A percentile compares a stretch with the other conserved stretches of the same genome.
Evolutionary conservation across 2,329 filamentous ascomycete genomes (phyloP).

Genomic region (Pestalotiopsis sp.): DNA sequence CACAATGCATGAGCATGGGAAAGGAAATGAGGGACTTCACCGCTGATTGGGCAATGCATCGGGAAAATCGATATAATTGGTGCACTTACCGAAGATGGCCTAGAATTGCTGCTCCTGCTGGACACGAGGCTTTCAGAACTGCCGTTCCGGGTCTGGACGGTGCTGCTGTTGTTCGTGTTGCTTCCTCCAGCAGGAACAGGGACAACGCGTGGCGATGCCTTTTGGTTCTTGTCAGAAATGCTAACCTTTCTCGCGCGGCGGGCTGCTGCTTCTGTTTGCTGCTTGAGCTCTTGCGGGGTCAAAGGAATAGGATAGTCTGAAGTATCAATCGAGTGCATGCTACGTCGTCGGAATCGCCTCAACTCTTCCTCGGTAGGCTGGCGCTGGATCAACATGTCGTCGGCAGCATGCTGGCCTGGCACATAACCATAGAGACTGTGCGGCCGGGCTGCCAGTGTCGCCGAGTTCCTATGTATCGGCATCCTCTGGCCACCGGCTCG

Average conservation of each 20-base stretch:
- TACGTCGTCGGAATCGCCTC: constrained; percentile 80
- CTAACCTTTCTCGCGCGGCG: constrained; percentile 32
- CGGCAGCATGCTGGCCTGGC: constrained; percentile 52
- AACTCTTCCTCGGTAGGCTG: constrained; percentile 64
- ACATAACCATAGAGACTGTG: constrained; percentile 52
- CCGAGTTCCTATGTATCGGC: constrained; percentile 32
- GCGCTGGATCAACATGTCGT: constrained; percentile 70
- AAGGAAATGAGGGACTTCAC: constrained; percentile 48
- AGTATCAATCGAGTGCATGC: constrained; percentile 69
- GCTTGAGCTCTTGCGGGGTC: constrained; percentile 38
- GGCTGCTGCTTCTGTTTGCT: constrained; percentile 37
- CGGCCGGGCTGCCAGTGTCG: constrained; percentile 46
- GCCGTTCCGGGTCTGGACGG: constrained; percentile 48
- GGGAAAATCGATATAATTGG: constrained; percentile 19
- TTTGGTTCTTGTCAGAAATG: constrained; percentile 41
- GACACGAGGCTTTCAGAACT: constrained; percentile 69
- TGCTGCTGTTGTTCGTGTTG: constrained; percentile 12
- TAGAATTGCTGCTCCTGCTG: constrained; percentile 59
- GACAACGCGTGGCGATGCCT: constrained; percentile 36
- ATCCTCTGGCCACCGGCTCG: constrained; percentile 37
- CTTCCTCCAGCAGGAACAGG: constrained; percentile 35
- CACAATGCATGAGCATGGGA: constrained; percentile 31
- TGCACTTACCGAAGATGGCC: constrained; percentile 67
- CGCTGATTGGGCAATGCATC: constrained; percentile 47
- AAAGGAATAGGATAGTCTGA: constrained; percentile 42